Evolutionary conservation across 108 stramenopile species (phyloP).

Genomic region (Cyclotella atomus): DNA sequence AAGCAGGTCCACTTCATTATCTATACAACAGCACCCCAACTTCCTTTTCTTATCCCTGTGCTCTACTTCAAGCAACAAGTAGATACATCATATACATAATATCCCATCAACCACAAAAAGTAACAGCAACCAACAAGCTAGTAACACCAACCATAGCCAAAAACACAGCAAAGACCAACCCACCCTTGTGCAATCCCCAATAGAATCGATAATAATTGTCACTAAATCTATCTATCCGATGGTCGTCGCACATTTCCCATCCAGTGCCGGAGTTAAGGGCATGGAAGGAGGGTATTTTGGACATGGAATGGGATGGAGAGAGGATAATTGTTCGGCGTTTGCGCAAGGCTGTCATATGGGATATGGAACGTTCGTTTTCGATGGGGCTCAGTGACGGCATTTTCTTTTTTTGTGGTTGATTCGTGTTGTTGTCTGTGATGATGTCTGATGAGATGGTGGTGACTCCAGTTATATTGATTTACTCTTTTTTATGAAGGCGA

Average conservation of each 20-base stretch:
- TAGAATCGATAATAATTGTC: slow-evolving; percentile 32
- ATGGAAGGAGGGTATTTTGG: slow-evolving; percentile 14
- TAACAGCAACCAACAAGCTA: slow-evolving; percentile 11
- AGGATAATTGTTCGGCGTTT: neutral
- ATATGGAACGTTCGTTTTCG: slow-evolving; percentile 10
- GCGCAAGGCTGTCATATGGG: slow-evolving; percentile 1
- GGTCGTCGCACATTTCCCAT: slow-evolving; percentile 28
- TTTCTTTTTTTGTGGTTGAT: neutral
- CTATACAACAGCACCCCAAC: too few species aligned
- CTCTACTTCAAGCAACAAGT: neutral
- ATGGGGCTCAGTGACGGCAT: neutral
- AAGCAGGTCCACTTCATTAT: too few species aligned
- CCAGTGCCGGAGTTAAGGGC: slow-evolving; percentile 3
- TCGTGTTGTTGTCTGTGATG: neutral
- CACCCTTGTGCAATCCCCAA: slow-evolving; percentile 29
- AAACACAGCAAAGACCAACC: slow-evolving; percentile 23
- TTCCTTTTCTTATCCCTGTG: too few species aligned
- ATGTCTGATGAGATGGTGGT: neutral
- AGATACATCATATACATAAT: neutral
- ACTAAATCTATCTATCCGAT: slow-evolving; percentile 37
- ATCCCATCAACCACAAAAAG: slow-evolving; percentile 12
- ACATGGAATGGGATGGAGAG: slow-evolving; percentile 10
- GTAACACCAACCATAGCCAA: slow-evolving; percentile 20
- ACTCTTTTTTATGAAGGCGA: too few species aligned
- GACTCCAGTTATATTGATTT: too few species aligned